Conservation (phyloP, 176 grass and related monocot genomes). For the Paspalum notatum region DNA sequence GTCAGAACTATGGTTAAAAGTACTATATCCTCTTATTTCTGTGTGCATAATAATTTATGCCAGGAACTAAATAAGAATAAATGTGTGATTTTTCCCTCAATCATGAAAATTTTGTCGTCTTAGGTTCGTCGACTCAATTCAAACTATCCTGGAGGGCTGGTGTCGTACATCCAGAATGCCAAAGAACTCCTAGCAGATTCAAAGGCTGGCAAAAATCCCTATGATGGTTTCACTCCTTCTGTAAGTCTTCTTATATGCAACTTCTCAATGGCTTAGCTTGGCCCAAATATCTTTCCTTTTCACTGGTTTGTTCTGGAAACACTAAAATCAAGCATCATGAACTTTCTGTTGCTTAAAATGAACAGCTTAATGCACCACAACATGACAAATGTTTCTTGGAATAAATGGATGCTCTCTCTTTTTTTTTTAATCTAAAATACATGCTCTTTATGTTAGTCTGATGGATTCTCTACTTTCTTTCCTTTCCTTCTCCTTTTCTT, state of each 20-base stretch:
- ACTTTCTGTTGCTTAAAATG: not conserved
- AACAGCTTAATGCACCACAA: not conserved
- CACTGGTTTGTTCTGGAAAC: not conserved
- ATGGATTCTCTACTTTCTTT: not conserved
- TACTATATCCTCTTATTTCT: not conserved
- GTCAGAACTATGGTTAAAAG: not conserved
- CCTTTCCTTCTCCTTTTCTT: not conserved
- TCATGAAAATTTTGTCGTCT: not conserved
- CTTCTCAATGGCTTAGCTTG: not conserved
- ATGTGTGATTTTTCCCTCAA: not conserved
- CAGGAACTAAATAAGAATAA: not conserved
- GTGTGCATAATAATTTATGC: not conserved
- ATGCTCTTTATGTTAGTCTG: not conserved
- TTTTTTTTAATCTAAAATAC: not conserved
- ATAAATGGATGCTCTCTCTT: not conserved
- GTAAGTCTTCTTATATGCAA: constrained; percentile 46
- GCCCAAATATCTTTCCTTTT: not conserved
- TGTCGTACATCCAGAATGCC: constrained; percentile 84
- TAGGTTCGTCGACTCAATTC: constrained; percentile 77
- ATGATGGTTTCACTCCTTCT: constrained; percentile 85
- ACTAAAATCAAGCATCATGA: not conserved
- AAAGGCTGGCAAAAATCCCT: constrained; percentile 88
- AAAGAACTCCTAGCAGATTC: constrained; percentile 88
- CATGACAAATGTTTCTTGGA: not conserved
- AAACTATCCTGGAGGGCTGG: constrained; percentile 86